Evolutionary conservation across 2,329 filamentous ascomycete species (phyloP), one percentile per base, ranked within the genome.

Genomic region (Fusarium brachygibbosum): DNA sequence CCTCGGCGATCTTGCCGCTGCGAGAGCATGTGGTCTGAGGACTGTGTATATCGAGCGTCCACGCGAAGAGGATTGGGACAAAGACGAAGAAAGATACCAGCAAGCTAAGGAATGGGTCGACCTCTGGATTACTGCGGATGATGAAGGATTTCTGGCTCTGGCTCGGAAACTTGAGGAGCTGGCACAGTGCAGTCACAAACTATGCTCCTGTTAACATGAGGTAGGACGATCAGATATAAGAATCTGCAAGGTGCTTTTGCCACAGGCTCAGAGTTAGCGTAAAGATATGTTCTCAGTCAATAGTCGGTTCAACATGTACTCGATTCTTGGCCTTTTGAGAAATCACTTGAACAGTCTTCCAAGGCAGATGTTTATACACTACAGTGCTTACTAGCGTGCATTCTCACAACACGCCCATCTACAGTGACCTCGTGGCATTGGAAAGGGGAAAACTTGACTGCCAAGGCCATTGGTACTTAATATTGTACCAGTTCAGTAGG

Each of bases 11-110:
- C 79, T 96, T 56, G 81, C 87, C 63, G 90, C 86, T 0, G 93
- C 93, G 6, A 88, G 88, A 71, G 76, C 73, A 4, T 85, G 83
- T 63, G 93, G 93, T 0, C 80, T 94, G 63, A 83, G 86, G 71
- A 93, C 91, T 0, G 83, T 96, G 4, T 96, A 94, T 76, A 87
- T 96, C 4, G 91, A 93, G 80, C 83, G 93, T 60, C 77, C 79
- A 5, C 70, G 77, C 42, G 93, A 97, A 79, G 92, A 94, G 78
- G 83, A 81, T 9, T 90, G 87, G 87, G 72, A 74, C 11, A 54
- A 70, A 19, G 85, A 87, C 7, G 79, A 86, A 25, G 80, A 86
- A 28, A 81, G 82, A 37, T 84, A 86, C 68, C 81, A 81, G 40
- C 82, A 85, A 53, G 83, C 85, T 21, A 87, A 84, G 65, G 68